Conservation (phyloP, 495 filamentous ascomycete genomes). For the Penicillium paxilli region DNA sequence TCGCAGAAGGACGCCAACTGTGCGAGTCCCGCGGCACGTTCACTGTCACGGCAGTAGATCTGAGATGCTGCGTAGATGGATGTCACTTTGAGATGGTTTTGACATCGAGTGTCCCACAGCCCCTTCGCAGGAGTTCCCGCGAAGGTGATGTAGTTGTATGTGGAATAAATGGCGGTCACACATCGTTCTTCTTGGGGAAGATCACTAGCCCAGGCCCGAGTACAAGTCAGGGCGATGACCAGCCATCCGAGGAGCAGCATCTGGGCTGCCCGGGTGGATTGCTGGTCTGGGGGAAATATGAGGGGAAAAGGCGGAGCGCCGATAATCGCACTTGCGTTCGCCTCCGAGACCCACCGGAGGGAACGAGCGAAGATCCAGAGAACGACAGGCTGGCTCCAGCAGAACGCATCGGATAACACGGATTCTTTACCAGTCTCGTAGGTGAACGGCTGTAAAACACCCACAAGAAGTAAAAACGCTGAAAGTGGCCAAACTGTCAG, state of each 20-base stretch:
- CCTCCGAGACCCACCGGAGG: background rate
- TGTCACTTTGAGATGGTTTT: constrained; percentile 32
- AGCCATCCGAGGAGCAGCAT: constrained; percentile 20
- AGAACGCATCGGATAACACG: background rate
- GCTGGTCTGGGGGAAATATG: constrained; percentile 1
- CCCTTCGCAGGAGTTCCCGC: constrained; percentile 21
- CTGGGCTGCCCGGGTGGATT: background rate
- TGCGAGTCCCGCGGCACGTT: constrained; percentile 27
- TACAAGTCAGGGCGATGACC: constrained; percentile 6
- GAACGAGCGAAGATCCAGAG: background rate
- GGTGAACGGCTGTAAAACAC: no score
- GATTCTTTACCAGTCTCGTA: no score
- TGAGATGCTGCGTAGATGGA: constrained; percentile 43
- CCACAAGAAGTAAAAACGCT: no score
- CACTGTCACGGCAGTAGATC: constrained; percentile 30
- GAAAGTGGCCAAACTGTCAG: no score
- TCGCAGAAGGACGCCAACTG: constrained; percentile 27
- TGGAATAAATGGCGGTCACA: constrained; percentile 36
- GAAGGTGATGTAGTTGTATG: constrained; percentile 41
- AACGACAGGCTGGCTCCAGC: background rate
- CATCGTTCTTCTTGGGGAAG: constrained; percentile 34
- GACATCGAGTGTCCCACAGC: constrained; percentile 33
- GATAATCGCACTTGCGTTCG: constrained; percentile 12
- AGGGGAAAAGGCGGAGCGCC: constrained; percentile 14
- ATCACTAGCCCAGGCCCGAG: constrained; percentile 6